Evolutionary conservation across 1,139 yeast genomes (phyloP).

Genomic region (Suhomyces yuchorum): DNA sequence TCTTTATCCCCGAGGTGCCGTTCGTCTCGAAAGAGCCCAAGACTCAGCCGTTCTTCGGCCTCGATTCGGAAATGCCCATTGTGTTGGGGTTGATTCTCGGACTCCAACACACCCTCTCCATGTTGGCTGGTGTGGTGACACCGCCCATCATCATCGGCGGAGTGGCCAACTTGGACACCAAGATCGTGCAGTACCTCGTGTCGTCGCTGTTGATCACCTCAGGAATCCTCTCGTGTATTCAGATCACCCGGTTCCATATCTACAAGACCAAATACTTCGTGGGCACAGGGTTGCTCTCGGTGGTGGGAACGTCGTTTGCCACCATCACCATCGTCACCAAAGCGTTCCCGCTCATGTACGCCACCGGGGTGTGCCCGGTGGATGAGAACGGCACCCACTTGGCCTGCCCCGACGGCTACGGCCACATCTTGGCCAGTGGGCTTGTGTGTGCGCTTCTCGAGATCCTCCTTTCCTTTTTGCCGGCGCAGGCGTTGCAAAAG

Average conservation of each 20-base stretch:
- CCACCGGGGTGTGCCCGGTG: conserved; percentile 65
- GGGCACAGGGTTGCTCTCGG: conserved; percentile 86
- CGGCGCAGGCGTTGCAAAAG: conserved; percentile 67
- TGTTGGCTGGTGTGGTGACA: conserved; percentile 90
- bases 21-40: conserved; percentile 53
- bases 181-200: conserved; percentile 67
- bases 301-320: conserved; percentile 88
- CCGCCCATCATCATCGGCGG: conserved; percentile 75
- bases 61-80: conserved; percentile 77
- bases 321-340: conserved; percentile 78
- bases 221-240: conserved; percentile 72
- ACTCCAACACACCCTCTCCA: conserved; percentile 82
- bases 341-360: conserved; percentile 80
- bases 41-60: conserved; percentile 78
- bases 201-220: conserved; percentile 75
- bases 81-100: conserved; percentile 75
- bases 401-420: conserved; percentile 89
- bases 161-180: conserved; percentile 57
- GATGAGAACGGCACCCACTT: conserved; percentile 62
- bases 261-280: conserved; percentile 70
- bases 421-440: conserved; percentile 81
- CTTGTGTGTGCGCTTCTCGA: conserved; percentile 74
- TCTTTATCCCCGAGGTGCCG: conserved; percentile 78
- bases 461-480: conserved; percentile 70
- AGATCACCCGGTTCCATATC: conserved; percentile 79